phyloP scores from a whole-genome alignment of 1,139 yeast genomes.

The Yamadazyma dendronema region DNA sequence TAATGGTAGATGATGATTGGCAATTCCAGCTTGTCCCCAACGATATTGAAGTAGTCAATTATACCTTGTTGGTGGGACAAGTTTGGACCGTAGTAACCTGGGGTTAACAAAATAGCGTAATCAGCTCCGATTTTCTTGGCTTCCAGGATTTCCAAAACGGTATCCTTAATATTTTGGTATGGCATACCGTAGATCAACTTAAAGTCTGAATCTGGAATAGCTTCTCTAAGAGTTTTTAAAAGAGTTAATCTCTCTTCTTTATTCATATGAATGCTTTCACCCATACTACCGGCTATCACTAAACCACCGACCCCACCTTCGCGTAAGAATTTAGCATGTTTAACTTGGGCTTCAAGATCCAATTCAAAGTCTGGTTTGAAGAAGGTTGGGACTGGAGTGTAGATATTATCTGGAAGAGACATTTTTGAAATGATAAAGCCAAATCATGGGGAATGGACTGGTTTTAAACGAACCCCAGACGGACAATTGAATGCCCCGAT shows the following conservation, averaged over 20 bases:
- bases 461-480: too few relatives aligned
- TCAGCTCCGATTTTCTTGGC: constrained; percentile 33
- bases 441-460: too few relatives aligned
- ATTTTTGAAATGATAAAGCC: too few relatives aligned
- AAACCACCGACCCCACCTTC: constrained; percentile 45
- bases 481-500: not conserved
- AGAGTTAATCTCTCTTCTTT: constrained; percentile 31
- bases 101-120: constrained; percentile 28
- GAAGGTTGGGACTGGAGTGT: constrained; percentile 51
- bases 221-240: constrained; percentile 20
- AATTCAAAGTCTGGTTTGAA: constrained; percentile 37
- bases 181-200: constrained; percentile 37
- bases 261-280: constrained; percentile 37
- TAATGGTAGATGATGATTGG: constrained; percentile 37
- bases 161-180: constrained; percentile 28
- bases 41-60: constrained; percentile 27
- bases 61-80: constrained; percentile 35
- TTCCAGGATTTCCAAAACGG: constrained; percentile 26
- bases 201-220: constrained; percentile 27
- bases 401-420: constrained; percentile 30
- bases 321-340: constrained; percentile 41
- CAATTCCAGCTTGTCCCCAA: constrained; percentile 29
- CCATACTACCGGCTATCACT: constrained; percentile 49
- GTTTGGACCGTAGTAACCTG: constrained; percentile 33
- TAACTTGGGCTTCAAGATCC: constrained; percentile 43